A percentile compares a stretch with the other conserved stretches of the same genome.
phyloP scores from a whole-genome alignment of 176 grass and related monocot genomes.

The Ananas comosus region DNA sequence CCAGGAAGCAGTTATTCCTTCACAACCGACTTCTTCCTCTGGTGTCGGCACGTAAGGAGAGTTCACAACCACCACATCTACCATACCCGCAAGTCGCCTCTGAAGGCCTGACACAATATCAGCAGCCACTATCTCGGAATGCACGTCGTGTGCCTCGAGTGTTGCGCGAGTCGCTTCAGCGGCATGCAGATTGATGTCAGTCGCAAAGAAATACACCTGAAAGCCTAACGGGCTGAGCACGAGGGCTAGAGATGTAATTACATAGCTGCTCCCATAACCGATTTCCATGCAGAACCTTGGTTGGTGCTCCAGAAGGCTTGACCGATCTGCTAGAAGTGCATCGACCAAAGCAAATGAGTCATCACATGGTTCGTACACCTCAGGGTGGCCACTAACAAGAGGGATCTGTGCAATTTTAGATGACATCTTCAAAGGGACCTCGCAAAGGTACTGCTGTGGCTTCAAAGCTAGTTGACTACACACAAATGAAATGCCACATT shows the following conservation, averaged over 20 bases:
- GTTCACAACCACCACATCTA: conserved; percentile 87
- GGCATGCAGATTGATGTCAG: conserved; percentile 80
- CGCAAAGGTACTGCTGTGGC: neutral
- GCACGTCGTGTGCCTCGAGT: conserved; percentile 62
- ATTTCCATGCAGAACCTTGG: conserved; percentile 81
- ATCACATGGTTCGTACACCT: conserved; percentile 92
- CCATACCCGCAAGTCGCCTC: conserved; percentile 51
- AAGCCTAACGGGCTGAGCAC: conserved; percentile 61
- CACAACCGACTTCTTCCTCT: conserved; percentile 64
- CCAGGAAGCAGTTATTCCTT: conserved; percentile 86
- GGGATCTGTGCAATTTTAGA: conserved; percentile 76
- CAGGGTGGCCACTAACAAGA: conserved; percentile 59
- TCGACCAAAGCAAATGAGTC: conserved; percentile 92
- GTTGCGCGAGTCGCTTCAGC: conserved; percentile 60
- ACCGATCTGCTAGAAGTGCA: conserved; percentile 77
- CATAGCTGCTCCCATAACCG: conserved; percentile 78
- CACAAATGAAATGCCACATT: no score
- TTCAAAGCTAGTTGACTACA: neutral
- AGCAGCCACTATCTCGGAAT: conserved; percentile 62
- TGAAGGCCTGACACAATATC: conserved; percentile 73
- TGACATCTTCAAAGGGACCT: conserved; percentile 35
- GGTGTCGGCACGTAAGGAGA: conserved; percentile 94
- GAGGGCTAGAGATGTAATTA: conserved; percentile 84
- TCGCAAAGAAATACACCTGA: conserved; percentile 67
- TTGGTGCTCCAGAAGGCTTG: conserved; percentile 41